Evolutionary conservation across 805 yeast species (phyloP), one percentile per base, ranked within the genome.

Genomic region (Kregervanrija delftensis): DNA sequence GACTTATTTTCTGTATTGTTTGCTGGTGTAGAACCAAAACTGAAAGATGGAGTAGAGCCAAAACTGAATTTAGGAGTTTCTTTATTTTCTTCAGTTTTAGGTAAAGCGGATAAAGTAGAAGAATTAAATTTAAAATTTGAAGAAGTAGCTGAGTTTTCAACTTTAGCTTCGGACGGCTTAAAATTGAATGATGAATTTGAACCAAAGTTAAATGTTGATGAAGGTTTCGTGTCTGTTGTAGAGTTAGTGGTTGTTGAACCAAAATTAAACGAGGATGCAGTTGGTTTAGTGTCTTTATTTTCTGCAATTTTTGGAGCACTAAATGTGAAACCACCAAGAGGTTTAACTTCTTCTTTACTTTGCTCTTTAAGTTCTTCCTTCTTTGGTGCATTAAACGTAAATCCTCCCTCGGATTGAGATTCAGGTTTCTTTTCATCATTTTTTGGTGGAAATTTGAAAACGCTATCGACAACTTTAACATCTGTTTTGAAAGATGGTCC

Each of bases 401-500:
- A 60, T 35, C 48, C 53, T 8, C 31, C 38, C 17, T 15, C 12
- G 16, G 14, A 32, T 54, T 13, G 53, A 35, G 30, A 49, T 46
- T 37, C 51, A 48, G 33, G 50, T 49, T 40, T 40, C 42, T 44
- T 49, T n/a, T 42, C 34, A 4, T 46, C 48, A 5, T 63, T 50
- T 30, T 58, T 55, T 11, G 52, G 17, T 10, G 57, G 49, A 11
- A 64, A 53, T 39, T 57, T 62, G 48, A 66, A 66, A 10, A 53
- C 64, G 35, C 63, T 48, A 37, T 57, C 61, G 15, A 55, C 50
- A 30, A 73, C 69, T 30, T 50, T 52, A 2, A 67, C 55, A 12
- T 58, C 60, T 30, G 76, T 50, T 8, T 71, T 72, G 59, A 86
- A 86, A 11, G 70, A 63, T 15, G 95, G 95, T 1, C 95, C 95